Evolutionary conservation across 2,329 filamentous ascomycete species (phyloP), one percentile per base, ranked within the genome.

Genomic region (Thermochaetoides dissita): DNA sequence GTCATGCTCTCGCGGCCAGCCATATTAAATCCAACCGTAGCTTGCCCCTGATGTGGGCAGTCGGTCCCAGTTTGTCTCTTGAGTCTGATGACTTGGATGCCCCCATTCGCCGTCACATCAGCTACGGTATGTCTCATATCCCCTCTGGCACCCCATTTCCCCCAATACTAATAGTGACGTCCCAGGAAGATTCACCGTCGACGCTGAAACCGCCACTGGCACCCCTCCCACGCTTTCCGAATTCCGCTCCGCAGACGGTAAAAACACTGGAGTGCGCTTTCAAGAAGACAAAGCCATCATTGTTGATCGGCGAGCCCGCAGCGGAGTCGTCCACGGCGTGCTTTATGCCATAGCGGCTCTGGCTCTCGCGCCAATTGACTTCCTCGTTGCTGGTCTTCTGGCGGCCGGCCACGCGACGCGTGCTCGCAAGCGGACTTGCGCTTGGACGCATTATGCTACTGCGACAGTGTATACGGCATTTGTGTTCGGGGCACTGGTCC

Each of bases 21-120:
- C 41, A 29, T 12, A 33, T 49, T 34, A 36, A 41, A 24, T 11
- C 31, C 17, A 33, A 11, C 36, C 34, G 38, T 2, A 10, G 37
- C 12, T 38, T 49, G n/a, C 42, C 50, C 17, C 47, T 56, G 41
- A 53, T 55, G 39, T 55, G 51, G 36, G 54, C 52, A 24, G 34
- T 51, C 29, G 54, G 54, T 7, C 50, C 52, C 10, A 31, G 30
- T 31, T 29, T 45, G 2, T 28, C 32, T n/a, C 37, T 51, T 8
- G 35, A 30, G 33, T 45, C 44, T n/a, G 46, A 54, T 42, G 43
- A 51, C 45, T 40, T 39, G 4, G 36, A 46, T 9, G 50, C 51
- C 8, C 45, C 41, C 1, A 41, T 56, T 30, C 43, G 51, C 6
- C 50, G 50, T 4, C 54, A 56, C 38, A 36, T 42, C 11, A 49